phyloP scores from a whole-genome alignment of 306 rosid species.

The Coriaria nepalensis region DNA sequence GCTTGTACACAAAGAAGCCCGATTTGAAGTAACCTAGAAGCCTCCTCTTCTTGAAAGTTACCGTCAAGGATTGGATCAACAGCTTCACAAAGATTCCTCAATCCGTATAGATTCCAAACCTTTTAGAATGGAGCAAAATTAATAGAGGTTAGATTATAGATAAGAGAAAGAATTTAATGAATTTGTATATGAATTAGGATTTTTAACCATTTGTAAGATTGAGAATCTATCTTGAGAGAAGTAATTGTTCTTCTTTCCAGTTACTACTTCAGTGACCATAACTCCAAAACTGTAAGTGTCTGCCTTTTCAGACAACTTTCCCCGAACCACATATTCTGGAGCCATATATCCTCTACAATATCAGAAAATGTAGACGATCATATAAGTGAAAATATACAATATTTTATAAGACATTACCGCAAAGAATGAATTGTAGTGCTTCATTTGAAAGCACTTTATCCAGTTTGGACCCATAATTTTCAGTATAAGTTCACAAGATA shows the following conservation, averaged over 20 bases:
- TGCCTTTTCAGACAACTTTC: slow-evolving; percentile 59
- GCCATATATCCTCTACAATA: slow-evolving; percentile 63
- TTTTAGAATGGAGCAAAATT: not conserved
- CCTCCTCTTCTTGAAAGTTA: slow-evolving; percentile 17
- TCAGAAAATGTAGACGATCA: not conserved
- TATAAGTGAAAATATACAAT: too few species aligned
- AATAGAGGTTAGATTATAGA: not conserved
- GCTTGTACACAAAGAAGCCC: slow-evolving; percentile 46
- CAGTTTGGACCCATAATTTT: too few species aligned
- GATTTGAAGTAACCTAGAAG: slow-evolving; percentile 30
- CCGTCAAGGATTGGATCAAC: slow-evolving; percentile 29
- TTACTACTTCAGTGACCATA: slow-evolving; percentile 37
- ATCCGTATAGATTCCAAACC: slow-evolving; percentile 35
- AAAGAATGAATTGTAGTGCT: too few species aligned
- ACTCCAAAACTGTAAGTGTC: slow-evolving; percentile 72
- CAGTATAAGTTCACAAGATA: too few species aligned
- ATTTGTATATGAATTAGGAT: not conserved
- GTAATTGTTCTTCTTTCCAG: slow-evolving; percentile 39
- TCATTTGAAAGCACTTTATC: too few species aligned
- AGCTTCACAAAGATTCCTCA: slow-evolving; percentile 18
- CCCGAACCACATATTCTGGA: slow-evolving; percentile 53
- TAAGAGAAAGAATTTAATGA: not conserved
- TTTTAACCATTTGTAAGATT: slow-evolving; percentile 26
- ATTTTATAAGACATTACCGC: too few species aligned
- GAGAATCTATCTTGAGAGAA: slow-evolving; percentile 16